Evolutionary conservation across 352 stramenopile genomes (phyloP).

Genomic region (Thraustochytrium sp.): DNA sequence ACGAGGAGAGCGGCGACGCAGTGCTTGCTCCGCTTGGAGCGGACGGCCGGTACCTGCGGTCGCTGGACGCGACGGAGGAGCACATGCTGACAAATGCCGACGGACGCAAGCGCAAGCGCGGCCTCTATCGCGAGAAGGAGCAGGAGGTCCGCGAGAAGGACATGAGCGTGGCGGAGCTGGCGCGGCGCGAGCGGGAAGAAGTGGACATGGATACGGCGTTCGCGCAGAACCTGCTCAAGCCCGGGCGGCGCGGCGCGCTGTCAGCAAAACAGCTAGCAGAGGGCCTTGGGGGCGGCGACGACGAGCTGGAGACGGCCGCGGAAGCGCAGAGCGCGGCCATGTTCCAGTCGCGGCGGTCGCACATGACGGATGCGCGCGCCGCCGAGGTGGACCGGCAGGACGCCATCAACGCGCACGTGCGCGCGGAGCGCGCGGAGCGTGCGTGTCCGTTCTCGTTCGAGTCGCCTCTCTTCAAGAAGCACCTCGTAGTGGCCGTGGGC

Average conservation of each 20-base stretch:
- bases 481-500: not conserved
- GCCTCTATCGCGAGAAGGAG: not conserved
- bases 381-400: not conserved
- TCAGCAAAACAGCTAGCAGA: not conserved
- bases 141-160: not conserved
- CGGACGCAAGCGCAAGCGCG: constrained; percentile 17
- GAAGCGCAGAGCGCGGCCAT: not conserved
- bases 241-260: not conserved
- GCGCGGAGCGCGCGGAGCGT: not conserved
- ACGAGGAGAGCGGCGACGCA: not conserved
- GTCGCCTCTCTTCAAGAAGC: constrained; percentile 2
- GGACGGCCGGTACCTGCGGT: not conserved
- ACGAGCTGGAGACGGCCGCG: not conserved
- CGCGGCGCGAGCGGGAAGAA: not conserved
- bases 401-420: constrained; percentile 14
- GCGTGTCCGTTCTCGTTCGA: not conserved
- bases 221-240: constrained; percentile 13
- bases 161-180: constrained; percentile 26
- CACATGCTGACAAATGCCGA: not conserved
- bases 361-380: not conserved
- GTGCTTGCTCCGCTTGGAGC: not conserved
- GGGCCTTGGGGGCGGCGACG: not conserved
- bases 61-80: not conserved
- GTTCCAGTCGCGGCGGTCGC: not conserved
- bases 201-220: constrained; percentile 20